phyloP scores from a whole-genome alignment of 2,329 filamentous ascomycete species.

The Arthrocladium fulminans region DNA sequence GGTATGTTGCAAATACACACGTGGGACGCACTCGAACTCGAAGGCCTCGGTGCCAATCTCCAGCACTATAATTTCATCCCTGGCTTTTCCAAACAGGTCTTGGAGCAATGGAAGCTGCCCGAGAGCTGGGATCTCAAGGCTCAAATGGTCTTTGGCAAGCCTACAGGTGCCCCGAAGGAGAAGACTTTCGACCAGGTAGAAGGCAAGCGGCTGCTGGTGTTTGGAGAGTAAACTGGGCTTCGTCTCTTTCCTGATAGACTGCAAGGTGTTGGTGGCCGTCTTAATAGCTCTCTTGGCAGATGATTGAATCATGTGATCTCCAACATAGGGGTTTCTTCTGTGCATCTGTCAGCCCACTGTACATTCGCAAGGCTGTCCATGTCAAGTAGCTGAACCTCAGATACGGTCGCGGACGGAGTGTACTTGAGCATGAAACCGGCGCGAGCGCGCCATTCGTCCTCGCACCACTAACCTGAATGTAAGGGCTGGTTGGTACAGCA shows the following conservation, averaged over 20 bases:
- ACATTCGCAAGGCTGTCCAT: background rate
- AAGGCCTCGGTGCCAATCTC: slow-evolving; percentile 78
- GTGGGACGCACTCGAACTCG: slow-evolving; percentile 74
- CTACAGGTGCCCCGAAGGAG: slow-evolving; percentile 9
- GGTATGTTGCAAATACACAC: slow-evolving; percentile 58
- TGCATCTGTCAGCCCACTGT: no score
- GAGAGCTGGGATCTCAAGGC: slow-evolving; percentile 66
- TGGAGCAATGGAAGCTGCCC: slow-evolving; percentile 61
- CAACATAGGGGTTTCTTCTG: no score
- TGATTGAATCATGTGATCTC: background rate
- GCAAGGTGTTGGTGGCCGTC: background rate
- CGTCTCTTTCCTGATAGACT: background rate
- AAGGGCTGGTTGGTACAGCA: no score
- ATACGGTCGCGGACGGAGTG: no score
- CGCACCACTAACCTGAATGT: no score
- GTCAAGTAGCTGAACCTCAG: no score
- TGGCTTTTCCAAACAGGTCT: slow-evolving; percentile 64
- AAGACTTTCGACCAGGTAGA: slow-evolving; percentile 19
- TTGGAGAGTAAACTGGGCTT: background rate
- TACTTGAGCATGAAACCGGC: no score
- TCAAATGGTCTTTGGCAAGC: slow-evolving; percentile 70
- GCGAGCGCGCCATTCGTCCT: no score
- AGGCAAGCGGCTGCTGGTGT: slow-evolving; percentile 8
- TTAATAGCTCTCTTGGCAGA: background rate
- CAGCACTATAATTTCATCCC: slow-evolving; percentile 77